These are phyloP conservation scores for Funneliformis mosseae DNA, from an alignment of 192 early-diverging fungal species.

Conservation along the genomic window DNA sequence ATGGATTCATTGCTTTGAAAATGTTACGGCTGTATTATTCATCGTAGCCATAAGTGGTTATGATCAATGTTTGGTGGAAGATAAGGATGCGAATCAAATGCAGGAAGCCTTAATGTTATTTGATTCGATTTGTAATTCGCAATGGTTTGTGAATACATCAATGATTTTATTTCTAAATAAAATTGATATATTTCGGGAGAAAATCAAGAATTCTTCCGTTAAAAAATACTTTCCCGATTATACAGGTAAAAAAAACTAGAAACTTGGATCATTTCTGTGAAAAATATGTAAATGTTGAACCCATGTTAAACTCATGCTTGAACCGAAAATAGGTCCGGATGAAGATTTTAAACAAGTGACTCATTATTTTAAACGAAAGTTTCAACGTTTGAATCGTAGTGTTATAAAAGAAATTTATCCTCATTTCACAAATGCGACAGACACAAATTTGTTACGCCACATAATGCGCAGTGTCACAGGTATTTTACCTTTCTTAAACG, in stretches of 20 bases:
- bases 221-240: slow-evolving; percentile 91
- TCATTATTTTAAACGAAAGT: slow-evolving; percentile 76
- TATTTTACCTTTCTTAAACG: slow-evolving; percentile 42
- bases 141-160: slow-evolving; percentile 96
- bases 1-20: slow-evolving; percentile 99
- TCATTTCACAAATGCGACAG: slow-evolving; percentile 86
- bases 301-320: background rate
- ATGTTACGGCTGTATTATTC: slow-evolving; percentile 94
- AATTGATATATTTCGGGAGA: slow-evolving; percentile 94
- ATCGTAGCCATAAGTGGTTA: slow-evolving; percentile 95
- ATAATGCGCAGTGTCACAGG: slow-evolving; percentile 89
- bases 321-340: background rate
- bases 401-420: slow-evolving; percentile 84
- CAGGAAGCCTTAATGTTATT: slow-evolving; percentile 95
- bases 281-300: no score
- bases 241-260: slow-evolving; percentile 35
- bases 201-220: slow-evolving; percentile 82
- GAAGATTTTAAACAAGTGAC: slow-evolving; percentile 73
- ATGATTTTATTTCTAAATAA: slow-evolving; percentile 99
- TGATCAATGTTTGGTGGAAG: slow-evolving; percentile 94
- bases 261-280: no score
- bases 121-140: slow-evolving; percentile 95
- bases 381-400: slow-evolving; percentile 75
- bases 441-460: slow-evolving; percentile 82
- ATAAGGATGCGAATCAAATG: slow-evolving; percentile 96